phyloP scores from a whole-genome alignment of 2,329 filamentous ascomycete genomes.

The Fusarium concolor region DNA sequence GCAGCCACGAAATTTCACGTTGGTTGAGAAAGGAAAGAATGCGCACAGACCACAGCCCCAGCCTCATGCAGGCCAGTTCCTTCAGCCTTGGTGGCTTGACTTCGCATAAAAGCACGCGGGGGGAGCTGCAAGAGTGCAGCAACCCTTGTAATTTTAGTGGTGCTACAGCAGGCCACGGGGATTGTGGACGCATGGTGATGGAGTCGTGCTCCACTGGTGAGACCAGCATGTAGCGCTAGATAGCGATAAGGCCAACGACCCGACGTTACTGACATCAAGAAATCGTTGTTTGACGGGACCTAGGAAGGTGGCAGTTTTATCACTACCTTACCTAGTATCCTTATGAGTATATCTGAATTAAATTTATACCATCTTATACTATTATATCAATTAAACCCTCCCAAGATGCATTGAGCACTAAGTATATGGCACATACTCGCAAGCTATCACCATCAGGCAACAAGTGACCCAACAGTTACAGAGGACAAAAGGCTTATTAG shows the following conservation, averaged over 20 bases:
- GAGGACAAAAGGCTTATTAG: neutral
- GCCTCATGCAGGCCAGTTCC: conserved; percentile 11
- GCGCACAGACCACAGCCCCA: conserved; percentile 33
- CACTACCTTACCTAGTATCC: too few species aligned
- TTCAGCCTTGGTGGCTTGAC: conserved; percentile 38
- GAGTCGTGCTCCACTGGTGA: conserved; percentile 3
- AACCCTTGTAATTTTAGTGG: conserved; percentile 19
- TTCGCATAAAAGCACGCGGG: neutral
- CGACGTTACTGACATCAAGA: neutral
- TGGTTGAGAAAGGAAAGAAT: neutral
- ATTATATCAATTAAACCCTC: too few species aligned
- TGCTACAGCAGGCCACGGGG: conserved; percentile 15
- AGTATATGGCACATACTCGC: too few species aligned
- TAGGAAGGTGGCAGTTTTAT: too few species aligned
- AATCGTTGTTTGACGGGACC: neutral
- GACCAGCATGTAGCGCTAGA: conserved; percentile 13
- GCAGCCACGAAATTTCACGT: conserved; percentile 19
- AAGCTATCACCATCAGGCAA: too few species aligned
- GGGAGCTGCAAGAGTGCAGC: neutral
- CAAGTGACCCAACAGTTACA: neutral
- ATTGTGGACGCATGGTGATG: conserved; percentile 10
- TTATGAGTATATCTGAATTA: too few species aligned
- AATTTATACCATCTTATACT: too few species aligned
- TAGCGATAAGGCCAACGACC: conserved; percentile 35
- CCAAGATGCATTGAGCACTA: too few species aligned